A percentile compares a stretch with the other conserved stretches of the same genome.
These are phyloP conservation scores for Candida anglica DNA, from an alignment of 805 yeast species.

Conservation along the genomic window DNA sequence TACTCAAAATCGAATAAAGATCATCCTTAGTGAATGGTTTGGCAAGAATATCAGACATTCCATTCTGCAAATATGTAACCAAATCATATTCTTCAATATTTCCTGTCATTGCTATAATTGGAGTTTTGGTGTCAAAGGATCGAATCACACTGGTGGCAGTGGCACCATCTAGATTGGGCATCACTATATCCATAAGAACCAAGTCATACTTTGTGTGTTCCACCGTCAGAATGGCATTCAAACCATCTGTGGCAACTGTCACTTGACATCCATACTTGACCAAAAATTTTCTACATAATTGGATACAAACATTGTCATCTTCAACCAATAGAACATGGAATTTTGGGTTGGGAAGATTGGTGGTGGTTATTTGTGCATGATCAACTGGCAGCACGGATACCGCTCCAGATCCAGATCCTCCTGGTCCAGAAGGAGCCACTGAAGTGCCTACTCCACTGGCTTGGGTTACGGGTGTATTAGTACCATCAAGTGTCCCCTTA, in stretches of 20 bases:
- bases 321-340: conserved; percentile 75
- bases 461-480: background rate
- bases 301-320: conserved; percentile 79
- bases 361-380: conserved; percentile 15
- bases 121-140: conserved; percentile 77
- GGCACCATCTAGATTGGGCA: conserved; percentile 87
- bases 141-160: conserved; percentile 89
- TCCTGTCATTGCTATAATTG: conserved; percentile 93
- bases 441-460: background rate
- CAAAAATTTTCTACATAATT: conserved; percentile 76
- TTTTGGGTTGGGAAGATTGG: conserved; percentile 36
- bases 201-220: conserved; percentile 71
- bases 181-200: conserved; percentile 82
- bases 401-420: conserved; percentile 5
- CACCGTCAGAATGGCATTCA: conserved; percentile 76
- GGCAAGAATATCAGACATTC: conserved; percentile 89
- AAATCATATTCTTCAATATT: conserved; percentile 80
- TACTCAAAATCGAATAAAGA: conserved; percentile 70
- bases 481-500: background rate
- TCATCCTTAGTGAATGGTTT: conserved; percentile 92
- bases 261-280: conserved; percentile 89
- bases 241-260: conserved; percentile 88
- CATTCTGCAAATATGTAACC: conserved; percentile 76
- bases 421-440: conserved; percentile 2
- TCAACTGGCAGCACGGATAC: conserved; percentile 6